These are phyloP conservation scores for Umbelopsis sp. DNA, from an alignment of 371 early-diverging fungal species.

Conservation along the genomic window DNA sequence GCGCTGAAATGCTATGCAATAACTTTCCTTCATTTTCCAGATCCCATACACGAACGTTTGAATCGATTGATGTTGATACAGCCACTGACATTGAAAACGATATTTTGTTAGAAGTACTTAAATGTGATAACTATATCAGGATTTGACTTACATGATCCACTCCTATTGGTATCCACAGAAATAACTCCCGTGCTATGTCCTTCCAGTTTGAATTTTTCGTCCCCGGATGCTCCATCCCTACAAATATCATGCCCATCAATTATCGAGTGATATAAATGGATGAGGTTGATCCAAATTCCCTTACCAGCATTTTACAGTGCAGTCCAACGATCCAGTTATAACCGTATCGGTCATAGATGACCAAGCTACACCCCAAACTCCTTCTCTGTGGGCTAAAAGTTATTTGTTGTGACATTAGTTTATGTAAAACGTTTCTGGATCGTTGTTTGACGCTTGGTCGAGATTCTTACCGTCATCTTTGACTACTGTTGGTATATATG, in stretches of 20 bases:
- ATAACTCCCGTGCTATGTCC: slow-evolving; percentile 82
- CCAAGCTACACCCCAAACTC: slow-evolving; percentile 86
- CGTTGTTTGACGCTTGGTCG: background rate
- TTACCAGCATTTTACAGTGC: slow-evolving; percentile 80
- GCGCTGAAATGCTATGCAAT: slow-evolving; percentile 65
- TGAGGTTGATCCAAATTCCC: background rate
- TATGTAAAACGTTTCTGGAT: background rate
- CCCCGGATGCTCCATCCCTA: slow-evolving; percentile 73
- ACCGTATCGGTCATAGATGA: slow-evolving; percentile 63
- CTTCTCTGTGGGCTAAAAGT: slow-evolving; percentile 75
- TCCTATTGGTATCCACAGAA: slow-evolving; percentile 68
- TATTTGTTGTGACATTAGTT: background rate
- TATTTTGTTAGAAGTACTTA: background rate
- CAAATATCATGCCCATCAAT: background rate
- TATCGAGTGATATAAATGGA: too few relatives aligned
- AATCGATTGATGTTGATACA: slow-evolving; percentile 79
- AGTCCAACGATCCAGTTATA: slow-evolving; percentile 79
- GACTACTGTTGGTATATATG: slow-evolving; percentile 58
- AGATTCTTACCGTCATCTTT: slow-evolving; percentile 54
- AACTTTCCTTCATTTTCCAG: slow-evolving; percentile 49
- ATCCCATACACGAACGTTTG: slow-evolving; percentile 82
- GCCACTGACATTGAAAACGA: slow-evolving; percentile 48
- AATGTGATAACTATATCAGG: background rate
- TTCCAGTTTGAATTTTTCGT: slow-evolving; percentile 57
- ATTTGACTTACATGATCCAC: slow-evolving; percentile 60